Evolutionary conservation across 805 yeast species (phyloP).

Genomic region (Candida boleticola): DNA sequence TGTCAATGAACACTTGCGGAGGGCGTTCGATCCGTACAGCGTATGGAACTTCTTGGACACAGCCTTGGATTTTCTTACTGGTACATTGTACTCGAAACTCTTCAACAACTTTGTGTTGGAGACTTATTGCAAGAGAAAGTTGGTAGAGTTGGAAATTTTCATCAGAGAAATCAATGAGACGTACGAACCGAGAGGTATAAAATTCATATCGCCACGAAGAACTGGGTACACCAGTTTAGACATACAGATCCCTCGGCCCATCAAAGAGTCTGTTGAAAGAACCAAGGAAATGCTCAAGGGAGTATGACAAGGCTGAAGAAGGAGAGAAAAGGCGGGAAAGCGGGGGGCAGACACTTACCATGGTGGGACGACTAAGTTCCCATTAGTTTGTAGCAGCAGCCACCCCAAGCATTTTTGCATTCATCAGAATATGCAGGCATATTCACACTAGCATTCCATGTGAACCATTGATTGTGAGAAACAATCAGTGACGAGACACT

Average conservation of each 20-base stretch:
- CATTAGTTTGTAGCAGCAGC: too few relatives aligned
- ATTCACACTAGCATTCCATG: too few relatives aligned
- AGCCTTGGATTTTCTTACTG: slow-evolving; percentile 40
- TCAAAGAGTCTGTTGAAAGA: not conserved
- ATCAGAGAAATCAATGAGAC: slow-evolving; percentile 8
- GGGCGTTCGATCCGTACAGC: slow-evolving; percentile 39
- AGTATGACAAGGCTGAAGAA: too few relatives aligned
- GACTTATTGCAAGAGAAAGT: slow-evolving; percentile 26
- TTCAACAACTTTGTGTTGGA: slow-evolving; percentile 12
- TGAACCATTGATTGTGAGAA: too few relatives aligned
- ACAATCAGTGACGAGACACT: too few relatives aligned
- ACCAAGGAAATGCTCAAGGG: too few relatives aligned
- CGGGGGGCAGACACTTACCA: too few relatives aligned
- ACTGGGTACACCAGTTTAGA: slow-evolving; percentile 60
- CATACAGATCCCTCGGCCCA: slow-evolving; percentile 49
- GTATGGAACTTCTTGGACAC: slow-evolving; percentile 30
- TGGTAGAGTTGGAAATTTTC: slow-evolving; percentile 43
- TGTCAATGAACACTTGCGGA: slow-evolving; percentile 42
- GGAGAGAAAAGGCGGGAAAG: too few relatives aligned
- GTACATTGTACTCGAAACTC: slow-evolving; percentile 28
- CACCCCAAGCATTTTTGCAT: too few relatives aligned
- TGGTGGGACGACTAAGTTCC: too few relatives aligned
- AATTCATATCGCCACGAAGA: slow-evolving; percentile 48
- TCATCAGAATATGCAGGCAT: too few relatives aligned
- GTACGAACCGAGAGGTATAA: slow-evolving; percentile 18